Percentiles rank a stretch among this genome's conserved stretches.
phyloP scores from a whole-genome alignment of 345 rosid genomes.

The Pistacia integerrima region DNA sequence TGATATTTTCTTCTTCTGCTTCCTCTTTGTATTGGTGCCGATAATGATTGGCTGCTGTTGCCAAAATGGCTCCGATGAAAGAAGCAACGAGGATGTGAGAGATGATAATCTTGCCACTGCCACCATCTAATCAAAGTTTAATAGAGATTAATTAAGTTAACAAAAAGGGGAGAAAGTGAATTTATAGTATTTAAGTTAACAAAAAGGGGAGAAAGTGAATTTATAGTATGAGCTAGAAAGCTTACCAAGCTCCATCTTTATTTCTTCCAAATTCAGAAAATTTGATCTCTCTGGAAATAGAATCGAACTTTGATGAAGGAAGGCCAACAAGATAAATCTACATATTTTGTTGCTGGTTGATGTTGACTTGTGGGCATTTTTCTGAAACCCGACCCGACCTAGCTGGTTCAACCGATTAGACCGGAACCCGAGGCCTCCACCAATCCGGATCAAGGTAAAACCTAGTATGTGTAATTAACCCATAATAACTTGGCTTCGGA shows the following conservation, averaged over 20 bases:
- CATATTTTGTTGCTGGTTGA: too few relatives aligned
- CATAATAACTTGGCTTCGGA: too few relatives aligned
- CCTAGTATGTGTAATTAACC: too few relatives aligned
- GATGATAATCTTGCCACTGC: slow-evolving; percentile 25
- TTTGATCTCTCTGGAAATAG: too few relatives aligned
- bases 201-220: not conserved
- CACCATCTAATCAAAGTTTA: not conserved
- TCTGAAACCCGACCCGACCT: too few relatives aligned
- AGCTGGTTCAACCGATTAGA: too few relatives aligned
- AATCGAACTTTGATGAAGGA: not conserved
- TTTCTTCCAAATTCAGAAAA: not conserved
- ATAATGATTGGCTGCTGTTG: slow-evolving; percentile 21
- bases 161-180: not conserved
- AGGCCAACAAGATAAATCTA: not conserved
- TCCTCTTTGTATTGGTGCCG: slow-evolving; percentile 24
- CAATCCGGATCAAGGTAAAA: too few relatives aligned
- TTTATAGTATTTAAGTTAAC: not conserved
- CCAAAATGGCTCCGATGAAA: slow-evolving; percentile 29
- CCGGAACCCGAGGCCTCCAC: too few relatives aligned
- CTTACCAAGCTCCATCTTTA: slow-evolving; percentile 8
- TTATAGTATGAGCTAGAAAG: not conserved
- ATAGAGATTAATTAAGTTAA: not conserved
- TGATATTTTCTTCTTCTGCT: slow-evolving; percentile 22
- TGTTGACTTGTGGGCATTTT: too few relatives aligned
- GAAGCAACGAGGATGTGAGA: slow-evolving; percentile 33